Base-by-base conservation (phyloP, 345 rosid species). In the Angophora floribunda region DNA sequence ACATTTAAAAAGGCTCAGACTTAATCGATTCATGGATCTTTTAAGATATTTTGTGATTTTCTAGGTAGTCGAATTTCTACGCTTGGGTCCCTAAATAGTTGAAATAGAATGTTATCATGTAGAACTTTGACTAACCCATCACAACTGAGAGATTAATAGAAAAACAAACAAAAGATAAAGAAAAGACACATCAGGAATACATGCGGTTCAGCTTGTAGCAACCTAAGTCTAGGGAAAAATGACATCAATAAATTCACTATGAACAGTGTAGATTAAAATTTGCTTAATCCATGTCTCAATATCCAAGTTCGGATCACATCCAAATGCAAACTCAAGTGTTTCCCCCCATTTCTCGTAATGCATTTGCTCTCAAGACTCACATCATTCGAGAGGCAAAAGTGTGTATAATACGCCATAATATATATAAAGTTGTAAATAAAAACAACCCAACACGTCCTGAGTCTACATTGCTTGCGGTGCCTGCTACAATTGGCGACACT, bases 361-460 rank as follows among this genome's bases (percentile, higher is more conserved):
- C 51, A 2, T 50, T 50, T 11, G 11, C 51, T 50, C 51, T 50
- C 13, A 4, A 50, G 11, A 50, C 51, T 50, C 51, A 12, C 51
- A 28, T 28, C 70, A 61, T 61, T 61, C 2, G 4, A 61, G 36
- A 61, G 70, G 70, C 32, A 61, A 28, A 28, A 61, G 32, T 12
- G 65, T 10, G 32, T 61, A 28, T 3, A 6, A 61, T 28, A 28
- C 70, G 13, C 28, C 70, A 13, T 12, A 61, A 61, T 7, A 13
- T 63, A 13, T 9, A 63, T 28, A 1, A 26, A 70, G 4, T 36
- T 36, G 82, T 70, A 9, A 2, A 36, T 19, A 75, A 4, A 75
- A 16, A 36, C 41, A 17, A 17, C 7, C 36, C 2, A 3, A 8
- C 4, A 17, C 0, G 4, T 36, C 7, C 1, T 2, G 26, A 36